Conservation (phyloP, 305 asterid genomes). For the Fraxinus latifolia region DNA sequence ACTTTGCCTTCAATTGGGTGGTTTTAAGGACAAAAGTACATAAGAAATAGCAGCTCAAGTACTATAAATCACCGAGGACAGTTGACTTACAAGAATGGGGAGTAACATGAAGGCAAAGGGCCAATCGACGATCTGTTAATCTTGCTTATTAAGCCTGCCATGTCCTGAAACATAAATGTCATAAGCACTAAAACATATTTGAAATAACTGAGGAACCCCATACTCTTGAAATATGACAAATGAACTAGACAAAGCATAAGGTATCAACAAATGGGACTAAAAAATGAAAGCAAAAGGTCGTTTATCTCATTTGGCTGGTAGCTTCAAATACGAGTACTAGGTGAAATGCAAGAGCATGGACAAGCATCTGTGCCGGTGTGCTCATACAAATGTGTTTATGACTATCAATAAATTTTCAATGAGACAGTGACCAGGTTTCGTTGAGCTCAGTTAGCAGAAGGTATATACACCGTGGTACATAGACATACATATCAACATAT, state of each 20-base stretch:
- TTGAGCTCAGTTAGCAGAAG: not conserved
- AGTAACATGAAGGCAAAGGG: slow-evolving; percentile 92
- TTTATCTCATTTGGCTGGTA: not conserved
- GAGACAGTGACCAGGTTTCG: not conserved
- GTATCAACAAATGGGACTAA: not conserved
- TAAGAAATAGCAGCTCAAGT: not conserved
- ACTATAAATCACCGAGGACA: not conserved
- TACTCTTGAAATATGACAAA: not conserved
- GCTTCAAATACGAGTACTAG: not conserved
- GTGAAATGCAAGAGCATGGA: not conserved
- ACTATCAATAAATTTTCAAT: not conserved
- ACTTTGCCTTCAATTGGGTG: not conserved
- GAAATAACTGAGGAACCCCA: not conserved
- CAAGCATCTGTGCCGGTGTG: not conserved
- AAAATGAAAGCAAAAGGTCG: not conserved
- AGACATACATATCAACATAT: not conserved
- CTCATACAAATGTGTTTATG: not conserved
- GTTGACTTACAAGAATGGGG: slow-evolving; percentile 78
- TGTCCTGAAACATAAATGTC: slow-evolving; percentile 58
- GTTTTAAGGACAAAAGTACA: not conserved
- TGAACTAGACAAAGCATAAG: not conserved
- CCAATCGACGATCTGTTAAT: slow-evolving; percentile 93
- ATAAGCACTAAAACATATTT: not conserved
- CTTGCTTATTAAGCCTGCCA: slow-evolving; percentile 98
- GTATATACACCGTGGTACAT: not conserved